Base-by-base conservation (phyloP, 208 protist species). In the Leishmania turanica region DNA sequence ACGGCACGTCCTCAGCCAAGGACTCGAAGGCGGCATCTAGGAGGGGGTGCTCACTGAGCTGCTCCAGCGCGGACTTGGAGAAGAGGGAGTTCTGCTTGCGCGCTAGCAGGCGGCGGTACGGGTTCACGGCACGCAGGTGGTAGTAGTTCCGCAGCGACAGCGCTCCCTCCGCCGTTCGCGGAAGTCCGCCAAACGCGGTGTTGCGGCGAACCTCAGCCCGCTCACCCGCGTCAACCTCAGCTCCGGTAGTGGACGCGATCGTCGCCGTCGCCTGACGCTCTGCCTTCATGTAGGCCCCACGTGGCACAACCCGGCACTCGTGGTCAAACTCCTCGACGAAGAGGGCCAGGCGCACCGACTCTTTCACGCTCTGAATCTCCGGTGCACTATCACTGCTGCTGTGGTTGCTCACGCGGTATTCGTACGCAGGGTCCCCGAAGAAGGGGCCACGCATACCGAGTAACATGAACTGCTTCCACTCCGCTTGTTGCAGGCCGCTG, bases 361-460 rank as follows among this genome's bases (percentile, higher is more conserved):
- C 94, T 85, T 95, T 95, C 47, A 88, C 76, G 42, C 81, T 84
- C n/a, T 80, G 75, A 51, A 69, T 58, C 37, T 73, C 62, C 9
- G 71, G 47, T 24, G 68, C 56, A 27, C 56, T 51, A 3, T 42
- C 11, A 9, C 9, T 40, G 11, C n/a, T 27, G 37, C 27, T 49
- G 31, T 84, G 75, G 47, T 89, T 85, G 27, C 70, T 79, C 24
- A 97, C 82, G 42, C 94, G 92, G 78, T 97, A 97, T 83, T 97
- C 94, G 83, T 96, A 97, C 3, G 94, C 90, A 2, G 94, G 92
- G 75, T 97, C 94, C 8, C 94, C 94, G 64, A 97, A 89, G 78
- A 96, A 97, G 8, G 83, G 77, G 3, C 94, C 94, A 51, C 87
- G 90, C 86, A 96, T 89, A n/a, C 88, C 87, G 24, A 89, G 84